Evolutionary conservation across 2,329 filamentous ascomycete genomes (phyloP), one percentile per base, ranked within the genome.

Genomic region (Emergomyces pasteurianus): DNA sequence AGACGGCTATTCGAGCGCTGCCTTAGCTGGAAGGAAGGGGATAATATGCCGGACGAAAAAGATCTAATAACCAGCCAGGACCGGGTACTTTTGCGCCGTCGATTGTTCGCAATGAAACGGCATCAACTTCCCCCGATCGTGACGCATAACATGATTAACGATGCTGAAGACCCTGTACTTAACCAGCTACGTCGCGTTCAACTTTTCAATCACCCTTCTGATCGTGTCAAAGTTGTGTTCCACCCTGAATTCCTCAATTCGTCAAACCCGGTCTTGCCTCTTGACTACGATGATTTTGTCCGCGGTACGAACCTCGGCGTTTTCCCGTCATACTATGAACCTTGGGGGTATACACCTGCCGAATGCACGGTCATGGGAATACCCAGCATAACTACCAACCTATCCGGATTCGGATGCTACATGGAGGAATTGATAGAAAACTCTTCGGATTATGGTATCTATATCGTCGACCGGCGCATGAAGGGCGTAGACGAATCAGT

Each of bases 371-470:
- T 97, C 64, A 97, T 97, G 94, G 94, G 94, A 68, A 92, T 99
- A 47, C 94, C 94, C 50, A 96, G 90, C 75, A 96, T 99, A 76
- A 97, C 94, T 12, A 97, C 92, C 34, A 99, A 99, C 75, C 79
- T 99, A 52, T 97, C 94, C 7, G 94, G 94, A 23, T 99, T 99
- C 70, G 94, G 94, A 57, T 97, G 94, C 77, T 97, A 99, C 76
- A 99, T 99, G 94, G 94, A 99, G 75, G 94, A 97, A 76, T 79
- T 97, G 67, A 97, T 99, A 66, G 92, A 97, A 77, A 97, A 97
- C 76, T 95, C 92, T 47, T 89, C 88, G 65, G 94, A 99, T 75
- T 97, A 99, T 71, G 94, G 94, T 66, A 97, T 99, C 76, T 97
- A 97, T 80, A 97, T 99, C 74, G 92, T 99, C 53, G 94, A 99